Evolutionary conservation across 2,329 filamentous ascomycete genomes (phyloP), one percentile per base, ranked within the genome.

Genomic region (Pseudogymnoascus sp.): DNA sequence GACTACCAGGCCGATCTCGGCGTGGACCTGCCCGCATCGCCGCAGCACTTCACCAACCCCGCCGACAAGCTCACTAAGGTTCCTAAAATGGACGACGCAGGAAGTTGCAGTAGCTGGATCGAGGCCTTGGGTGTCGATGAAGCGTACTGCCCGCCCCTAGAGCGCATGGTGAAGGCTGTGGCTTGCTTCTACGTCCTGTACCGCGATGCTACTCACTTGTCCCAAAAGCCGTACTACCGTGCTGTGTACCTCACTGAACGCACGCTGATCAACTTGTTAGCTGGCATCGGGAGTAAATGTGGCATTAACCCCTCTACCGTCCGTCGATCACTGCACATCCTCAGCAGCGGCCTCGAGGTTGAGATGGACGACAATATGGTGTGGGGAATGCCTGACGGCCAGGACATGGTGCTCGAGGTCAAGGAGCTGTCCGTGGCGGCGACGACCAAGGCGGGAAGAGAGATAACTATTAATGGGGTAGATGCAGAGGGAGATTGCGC

Each of bases 291-390:
- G 2, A 76, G 80, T 61, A 97, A 97, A 74, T 94, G 89, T 78
- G 83, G 86, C 18, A 78, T 97, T 58, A 90, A 97, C 64, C 79
- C 88, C 1, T 80, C 81, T 2, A 84, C 82, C 63, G 83, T 97
- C 6, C 76, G 85, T 1, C 86, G 88, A 35, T 86, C 87, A 1
- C 78, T 96, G 3, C 89, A 85, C 62, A 78, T 91, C 60, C 87
- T 89, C 43, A 79, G 85, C 11, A 85, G 85, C 65, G 91, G 91
- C 0, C 75, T 97, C 1, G 85, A 91, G 68, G 85, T 97, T 61
- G 84, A 95, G 69, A 82, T 97, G 68, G 94, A 97, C 69, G 91
- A 97, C 69, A 91, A 97, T 64, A 86, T 94, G 57, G 84, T 97
- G 30, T 82, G 83, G 47, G 88, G 92, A 72, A 78, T 97, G 59